Base-by-base conservation (phyloP, 2,329 filamentous ascomycete genomes). In the Stachybotrys elegans region DNA sequence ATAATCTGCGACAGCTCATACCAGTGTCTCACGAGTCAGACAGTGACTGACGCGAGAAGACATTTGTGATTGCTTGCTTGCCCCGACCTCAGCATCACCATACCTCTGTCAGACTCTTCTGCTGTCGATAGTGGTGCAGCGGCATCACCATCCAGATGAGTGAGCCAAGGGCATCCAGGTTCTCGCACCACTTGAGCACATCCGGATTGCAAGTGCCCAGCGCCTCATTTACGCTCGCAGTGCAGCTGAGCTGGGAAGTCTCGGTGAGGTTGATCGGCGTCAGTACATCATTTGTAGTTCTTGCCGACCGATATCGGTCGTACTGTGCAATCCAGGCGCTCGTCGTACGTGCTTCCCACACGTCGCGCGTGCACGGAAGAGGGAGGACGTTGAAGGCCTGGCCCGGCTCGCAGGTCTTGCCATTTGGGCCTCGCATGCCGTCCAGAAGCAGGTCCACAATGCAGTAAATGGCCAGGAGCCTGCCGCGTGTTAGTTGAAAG, bases 71-170 rank as follows among this genome's bases (percentile, higher is more conserved):
- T n/a, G n/a, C n/a, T n/a, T n/a, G n/a, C n/a, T n/a, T n/a, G n/a
- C n/a, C n/a, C n/a, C n/a, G n/a, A n/a, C n/a, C n/a, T n/a, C n/a
- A n/a, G n/a, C n/a, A n/a, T 34, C 19, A 34, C 31, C 31, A 34
- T 16, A 16, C 31, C 31, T 34, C 31, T 14, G 14, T 14, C 31
- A 34, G n/a, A 7, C n/a, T 16, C 14, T 34, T 17, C 31, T 34
- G 31, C n/a, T 17, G n/a, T 17, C 38, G 11, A 5, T 17, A 12
- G 14, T 29, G 38, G 11, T 40, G 38, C 38, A 40, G 14, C 16
- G 38, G 38, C 22, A 40, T 40, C 14, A 40, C 47, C 47, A 47
- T 49, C 42, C 44, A 49, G 2, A 49, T 39, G n/a, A 45, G 22
- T 2, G 42, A 43, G 6, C 47, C 47, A 34, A 45, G 43, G 31